These are phyloP conservation scores for Salmacisia buchloeana DNA, from an alignment of 1,284 basidiomycete species.

Conservation along the genomic window DNA sequence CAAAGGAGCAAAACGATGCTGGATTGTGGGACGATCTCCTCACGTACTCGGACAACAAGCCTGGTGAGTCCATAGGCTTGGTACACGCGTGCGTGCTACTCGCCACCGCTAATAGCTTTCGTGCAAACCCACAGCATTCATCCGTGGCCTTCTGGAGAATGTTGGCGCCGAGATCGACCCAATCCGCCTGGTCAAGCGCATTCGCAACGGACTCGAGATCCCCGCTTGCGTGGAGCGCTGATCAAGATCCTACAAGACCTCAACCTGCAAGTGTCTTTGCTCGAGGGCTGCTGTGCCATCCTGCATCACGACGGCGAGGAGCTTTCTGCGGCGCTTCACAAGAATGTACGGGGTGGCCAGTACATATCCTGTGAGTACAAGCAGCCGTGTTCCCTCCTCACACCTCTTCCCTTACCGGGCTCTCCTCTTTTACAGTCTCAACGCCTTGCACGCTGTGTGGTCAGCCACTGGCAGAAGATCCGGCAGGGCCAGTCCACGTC, in stretches of 20 bases:
- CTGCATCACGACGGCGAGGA: constrained; percentile 32
- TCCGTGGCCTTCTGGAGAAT: constrained; percentile 82
- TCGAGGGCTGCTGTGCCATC: constrained; percentile 40
- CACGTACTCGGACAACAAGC: constrained; percentile 85
- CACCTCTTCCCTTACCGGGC: background rate
- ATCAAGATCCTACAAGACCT: constrained; percentile 97
- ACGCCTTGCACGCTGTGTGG: constrained; percentile 28
- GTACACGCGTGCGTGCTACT: constrained; percentile 5
- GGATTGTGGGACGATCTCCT: constrained; percentile 97
- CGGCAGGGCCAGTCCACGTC: constrained; percentile 8
- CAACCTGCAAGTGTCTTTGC: constrained; percentile 61
- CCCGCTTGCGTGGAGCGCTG: constrained; percentile 82
- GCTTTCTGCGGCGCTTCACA: constrained; percentile 26
- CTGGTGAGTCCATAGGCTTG: constrained; percentile 57
- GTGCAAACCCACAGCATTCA: constrained; percentile 63
- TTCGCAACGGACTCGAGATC: constrained; percentile 92
- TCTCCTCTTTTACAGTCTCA: constrained; percentile 4
- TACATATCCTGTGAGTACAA: background rate
- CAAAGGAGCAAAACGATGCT: constrained; percentile 91
- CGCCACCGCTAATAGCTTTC: background rate
- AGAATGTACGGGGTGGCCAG: constrained; percentile 15
- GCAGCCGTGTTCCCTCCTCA: no score
- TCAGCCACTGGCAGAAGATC: constrained; percentile 15
- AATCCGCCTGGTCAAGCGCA: constrained; percentile 83
- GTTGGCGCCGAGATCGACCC: constrained; percentile 95